phyloP scores from a whole-genome alignment of 176 grass and related monocot genomes.

The Zizania latifolia region DNA sequence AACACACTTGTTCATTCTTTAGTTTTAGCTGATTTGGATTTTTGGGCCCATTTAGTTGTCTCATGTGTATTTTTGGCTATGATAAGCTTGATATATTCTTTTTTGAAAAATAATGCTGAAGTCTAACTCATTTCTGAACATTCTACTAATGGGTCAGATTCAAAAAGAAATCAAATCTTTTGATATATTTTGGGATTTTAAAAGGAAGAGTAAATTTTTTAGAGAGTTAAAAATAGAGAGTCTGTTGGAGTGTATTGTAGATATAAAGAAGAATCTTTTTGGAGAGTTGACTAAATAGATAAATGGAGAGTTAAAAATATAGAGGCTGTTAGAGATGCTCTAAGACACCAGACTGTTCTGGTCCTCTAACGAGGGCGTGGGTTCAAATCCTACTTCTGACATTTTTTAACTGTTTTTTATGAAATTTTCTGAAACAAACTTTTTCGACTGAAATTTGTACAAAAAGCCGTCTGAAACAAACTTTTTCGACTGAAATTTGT shows the following conservation, averaged over 20 bases:
- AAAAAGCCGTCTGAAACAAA: too few relatives aligned
- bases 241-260: too few relatives aligned
- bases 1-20: conserved; percentile 4
- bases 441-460: too few relatives aligned
- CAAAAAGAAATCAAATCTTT: too few relatives aligned
- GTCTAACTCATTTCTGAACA: conserved; percentile 14
- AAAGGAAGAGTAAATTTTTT: too few relatives aligned
- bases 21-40: conserved; percentile 20
- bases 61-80: conserved; percentile 9
- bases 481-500: too few relatives aligned
- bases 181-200: too few relatives aligned
- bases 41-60: neutral
- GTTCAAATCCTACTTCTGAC: conserved; percentile 81
- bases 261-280: too few relatives aligned
- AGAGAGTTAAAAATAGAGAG: too few relatives aligned
- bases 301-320: too few relatives aligned
- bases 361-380: conserved; percentile 58
- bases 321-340: too few relatives aligned
- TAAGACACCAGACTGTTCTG: conserved; percentile 99
- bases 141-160: conserved; percentile 64
- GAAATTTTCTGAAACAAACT: neutral
- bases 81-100: neutral
- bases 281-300: too few relatives aligned
- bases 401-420: neutral
- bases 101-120: conserved; percentile 6